Evolutionary conservation across 768 basidiomycete species (phyloP).

Genomic region (Lentinula detonsa): DNA sequence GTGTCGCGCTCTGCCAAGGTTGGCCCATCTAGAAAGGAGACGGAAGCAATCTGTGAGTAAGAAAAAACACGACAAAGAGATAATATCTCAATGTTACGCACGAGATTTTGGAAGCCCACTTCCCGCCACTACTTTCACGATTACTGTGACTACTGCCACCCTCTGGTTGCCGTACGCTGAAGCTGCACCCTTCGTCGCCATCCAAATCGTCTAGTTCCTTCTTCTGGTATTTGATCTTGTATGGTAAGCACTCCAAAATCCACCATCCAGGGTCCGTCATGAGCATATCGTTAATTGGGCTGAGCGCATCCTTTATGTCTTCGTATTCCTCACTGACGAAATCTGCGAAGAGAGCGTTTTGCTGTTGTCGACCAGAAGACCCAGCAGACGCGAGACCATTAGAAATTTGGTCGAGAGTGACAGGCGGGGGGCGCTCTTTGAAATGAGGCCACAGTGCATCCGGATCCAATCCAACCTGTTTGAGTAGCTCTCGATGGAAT

Average conservation of each 20-base stretch:
- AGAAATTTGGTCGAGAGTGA: constrained; percentile 19
- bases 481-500: constrained; percentile 44
- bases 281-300: constrained; percentile 52
- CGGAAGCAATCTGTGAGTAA: not conserved
- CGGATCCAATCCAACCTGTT: constrained; percentile 39
- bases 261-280: constrained; percentile 47
- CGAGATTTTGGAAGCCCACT: constrained; percentile 31
- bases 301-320: constrained; percentile 54
- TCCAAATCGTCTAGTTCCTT: constrained; percentile 7
- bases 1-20: constrained; percentile 34
- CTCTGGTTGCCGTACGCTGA: not conserved
- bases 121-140: constrained; percentile 9
- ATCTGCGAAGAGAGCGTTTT: constrained; percentile 18
- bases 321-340: constrained; percentile 46
- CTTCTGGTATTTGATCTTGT: constrained; percentile 34
- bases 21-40: constrained; percentile 12
- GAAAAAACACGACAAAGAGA: not conserved
- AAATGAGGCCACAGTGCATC: constrained; percentile 38
- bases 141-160: not conserved
- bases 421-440: constrained; percentile 31
- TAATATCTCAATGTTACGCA: constrained; percentile 15
- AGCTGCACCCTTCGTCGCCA: not conserved
- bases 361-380: constrained; percentile 8
- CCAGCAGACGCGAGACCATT: constrained; percentile 9
- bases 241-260: constrained; percentile 51